These are phyloP conservation scores for Acacia crassicarpa DNA, from an alignment of 306 rosid genomes.

Conservation along the genomic window DNA sequence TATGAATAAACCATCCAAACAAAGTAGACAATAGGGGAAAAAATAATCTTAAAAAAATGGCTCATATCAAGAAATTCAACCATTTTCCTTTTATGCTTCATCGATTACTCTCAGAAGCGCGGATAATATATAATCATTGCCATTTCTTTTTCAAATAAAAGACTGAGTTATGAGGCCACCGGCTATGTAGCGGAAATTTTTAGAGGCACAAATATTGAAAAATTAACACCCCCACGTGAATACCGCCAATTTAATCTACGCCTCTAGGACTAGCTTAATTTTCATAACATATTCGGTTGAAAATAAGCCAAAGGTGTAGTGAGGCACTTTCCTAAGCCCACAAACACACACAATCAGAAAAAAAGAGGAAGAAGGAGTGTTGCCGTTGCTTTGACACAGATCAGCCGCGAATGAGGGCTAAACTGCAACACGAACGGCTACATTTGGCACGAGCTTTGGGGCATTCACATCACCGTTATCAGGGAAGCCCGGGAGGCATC, in stretches of 20 bases:
- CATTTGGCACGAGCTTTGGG: constrained; percentile 38
- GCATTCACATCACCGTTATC: constrained; percentile 29
- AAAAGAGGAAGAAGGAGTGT: neutral
- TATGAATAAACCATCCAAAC: neutral
- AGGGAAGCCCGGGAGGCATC: constrained; percentile 45
- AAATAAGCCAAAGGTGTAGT: constrained; percentile 2
- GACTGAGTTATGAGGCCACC: too few relatives aligned
- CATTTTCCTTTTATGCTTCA: constrained; percentile 54
- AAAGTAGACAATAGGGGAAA: neutral
- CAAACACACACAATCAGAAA: neutral
- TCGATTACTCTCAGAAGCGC: constrained; percentile 62
- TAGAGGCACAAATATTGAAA: constrained; percentile 74
- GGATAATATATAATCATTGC: constrained; percentile 55
- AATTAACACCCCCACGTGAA: constrained; percentile 74
- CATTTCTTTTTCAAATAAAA: neutral
- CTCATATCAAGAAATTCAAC: constrained; percentile 91
- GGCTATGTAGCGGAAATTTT: constrained; percentile 50
- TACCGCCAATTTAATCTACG: constrained; percentile 51
- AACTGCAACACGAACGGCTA: constrained; percentile 49
- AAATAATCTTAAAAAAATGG: neutral
- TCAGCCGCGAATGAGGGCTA: constrained; percentile 10
- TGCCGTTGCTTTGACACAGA: constrained; percentile 45
- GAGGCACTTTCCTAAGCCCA: constrained; percentile 26
- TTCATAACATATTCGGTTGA: neutral
- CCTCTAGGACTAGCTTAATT: constrained; percentile 52